A percentile compares a stretch with the other conserved stretches of the same genome.
Evolutionary conservation across 192 early-diverging fungal species (phyloP).

Genomic region (Coemansia sp.): DNA sequence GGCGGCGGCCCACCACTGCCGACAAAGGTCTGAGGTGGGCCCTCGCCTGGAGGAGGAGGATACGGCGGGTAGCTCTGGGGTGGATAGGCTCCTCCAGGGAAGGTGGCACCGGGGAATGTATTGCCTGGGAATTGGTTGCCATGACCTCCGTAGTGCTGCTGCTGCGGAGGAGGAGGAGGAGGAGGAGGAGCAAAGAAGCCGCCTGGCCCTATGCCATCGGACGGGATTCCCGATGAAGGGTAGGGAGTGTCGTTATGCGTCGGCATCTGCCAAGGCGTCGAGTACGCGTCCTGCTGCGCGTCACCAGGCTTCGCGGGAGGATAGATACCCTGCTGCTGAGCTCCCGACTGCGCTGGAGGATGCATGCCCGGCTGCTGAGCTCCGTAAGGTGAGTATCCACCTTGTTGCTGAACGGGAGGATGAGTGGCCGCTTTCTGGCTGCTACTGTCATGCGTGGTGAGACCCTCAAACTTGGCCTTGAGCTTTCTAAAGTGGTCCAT

Average conservation of each 20-base stretch:
- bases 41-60: constrained; percentile 9
- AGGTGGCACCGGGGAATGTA: neutral
- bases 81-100: neutral
- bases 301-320: neutral
- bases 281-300: neutral
- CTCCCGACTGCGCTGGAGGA: neutral
- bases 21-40: neutral
- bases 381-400: neutral
- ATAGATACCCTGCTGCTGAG: neutral
- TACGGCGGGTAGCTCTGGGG: constrained; percentile 19
- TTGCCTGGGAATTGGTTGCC: neutral
- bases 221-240: neutral
- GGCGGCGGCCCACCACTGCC: neutral
- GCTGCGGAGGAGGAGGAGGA: constrained; percentile 6
- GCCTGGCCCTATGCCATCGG: constrained; percentile 19
- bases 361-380: neutral
- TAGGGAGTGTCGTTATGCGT: neutral
- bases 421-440: neutral
- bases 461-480: constrained; percentile 44
- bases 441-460: constrained; percentile 6
- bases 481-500: constrained; percentile 40
- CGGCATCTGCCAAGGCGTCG: neutral
- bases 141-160: constrained; percentile 3
- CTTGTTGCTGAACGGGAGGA: constrained; percentile 1
- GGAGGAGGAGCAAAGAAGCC: constrained; percentile 22